Evolutionary conservation across 768 basidiomycete species (phyloP).

Genomic region (Strobilomyces dryophilus): DNA sequence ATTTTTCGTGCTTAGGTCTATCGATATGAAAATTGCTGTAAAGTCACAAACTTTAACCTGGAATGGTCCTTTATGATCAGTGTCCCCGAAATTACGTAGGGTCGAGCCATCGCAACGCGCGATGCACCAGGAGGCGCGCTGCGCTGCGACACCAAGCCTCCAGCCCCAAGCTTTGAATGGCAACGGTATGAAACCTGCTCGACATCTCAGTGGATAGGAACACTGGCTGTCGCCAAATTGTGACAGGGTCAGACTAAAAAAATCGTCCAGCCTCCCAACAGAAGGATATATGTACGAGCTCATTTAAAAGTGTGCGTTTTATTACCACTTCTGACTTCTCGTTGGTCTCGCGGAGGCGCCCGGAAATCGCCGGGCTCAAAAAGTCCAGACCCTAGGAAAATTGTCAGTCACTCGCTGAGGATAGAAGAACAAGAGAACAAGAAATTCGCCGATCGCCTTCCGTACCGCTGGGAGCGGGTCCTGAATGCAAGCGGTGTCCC

Average conservation of each 20-base stretch:
- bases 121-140: not conserved
- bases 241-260: not conserved
- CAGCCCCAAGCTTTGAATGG: slow-evolving; percentile 13
- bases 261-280: slow-evolving; percentile 2
- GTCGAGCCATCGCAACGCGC: no score
- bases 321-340: slow-evolving; percentile 66
- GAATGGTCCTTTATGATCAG: no score
- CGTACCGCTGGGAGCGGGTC: not conserved
- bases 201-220: slow-evolving; percentile 14
- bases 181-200: slow-evolving; percentile 22
- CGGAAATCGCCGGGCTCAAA: slow-evolving; percentile 54
- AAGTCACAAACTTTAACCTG: no score
- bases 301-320: slow-evolving; percentile 67
- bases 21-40: no score
- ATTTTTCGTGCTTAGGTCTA: no score
- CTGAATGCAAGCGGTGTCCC: not conserved
- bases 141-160: not conserved
- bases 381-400: slow-evolving; percentile 34
- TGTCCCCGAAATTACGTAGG: no score
- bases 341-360: slow-evolving; percentile 59
- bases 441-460: slow-evolving; percentile 6
- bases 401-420: slow-evolving; percentile 2
- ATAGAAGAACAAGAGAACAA: not conserved
- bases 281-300: slow-evolving; percentile 13
- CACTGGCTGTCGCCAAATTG: slow-evolving; percentile 1